Percentiles rank a stretch among this genome's conserved stretches.
Conservation (phyloP, 495 filamentous ascomycete species). For the Aspergillus hancockii region DNA sequence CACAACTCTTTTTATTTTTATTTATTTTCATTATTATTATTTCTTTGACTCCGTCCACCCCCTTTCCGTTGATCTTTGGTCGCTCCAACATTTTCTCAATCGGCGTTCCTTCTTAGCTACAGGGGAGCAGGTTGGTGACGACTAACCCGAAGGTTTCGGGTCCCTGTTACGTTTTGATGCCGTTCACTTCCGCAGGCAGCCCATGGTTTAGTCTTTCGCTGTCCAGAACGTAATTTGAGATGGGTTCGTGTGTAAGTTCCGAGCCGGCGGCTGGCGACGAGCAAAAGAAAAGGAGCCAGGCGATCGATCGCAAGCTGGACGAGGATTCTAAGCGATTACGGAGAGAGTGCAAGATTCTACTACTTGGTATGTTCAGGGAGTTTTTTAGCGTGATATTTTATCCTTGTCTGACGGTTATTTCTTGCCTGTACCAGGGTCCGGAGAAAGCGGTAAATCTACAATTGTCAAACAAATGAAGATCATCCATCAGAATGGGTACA, state of each 20-base stretch:
- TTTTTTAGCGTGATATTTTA: not conserved
- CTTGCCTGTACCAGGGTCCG: slow-evolving; percentile 65
- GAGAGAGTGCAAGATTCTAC: slow-evolving; percentile 96
- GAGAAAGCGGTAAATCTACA: slow-evolving; percentile 97
- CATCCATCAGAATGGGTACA: slow-evolving; percentile 96
- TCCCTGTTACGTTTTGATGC: slow-evolving; percentile 22
- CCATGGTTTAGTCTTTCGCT: slow-evolving; percentile 28
- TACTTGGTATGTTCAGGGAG: slow-evolving; percentile 70
- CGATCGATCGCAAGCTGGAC: slow-evolving; percentile 88
- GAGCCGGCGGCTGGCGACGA: slow-evolving; percentile 78
- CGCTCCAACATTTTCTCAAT: slow-evolving; percentile 8
- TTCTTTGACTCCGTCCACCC: not conserved
- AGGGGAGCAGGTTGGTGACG: not conserved
- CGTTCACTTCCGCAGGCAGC: slow-evolving; percentile 30
- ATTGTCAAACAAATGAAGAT: slow-evolving; percentile 99
- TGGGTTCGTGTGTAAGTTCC: slow-evolving; percentile 90
- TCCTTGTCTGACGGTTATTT: slow-evolving; percentile 5
- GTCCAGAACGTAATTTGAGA: slow-evolving; percentile 41
- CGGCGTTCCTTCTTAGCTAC: not conserved
- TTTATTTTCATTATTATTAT: slow-evolving; percentile 7
- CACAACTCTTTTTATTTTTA: slow-evolving; percentile 7
- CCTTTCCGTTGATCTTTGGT: slow-evolving; percentile 11
- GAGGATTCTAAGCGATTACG: slow-evolving; percentile 88
- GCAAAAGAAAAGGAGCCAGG: slow-evolving; percentile 89
- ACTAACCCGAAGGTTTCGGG: slow-evolving; percentile 10